These are phyloP conservation scores for Boletus albobrunnescens DNA, from an alignment of 1,284 basidiomycete genomes.

Conservation along the genomic window DNA sequence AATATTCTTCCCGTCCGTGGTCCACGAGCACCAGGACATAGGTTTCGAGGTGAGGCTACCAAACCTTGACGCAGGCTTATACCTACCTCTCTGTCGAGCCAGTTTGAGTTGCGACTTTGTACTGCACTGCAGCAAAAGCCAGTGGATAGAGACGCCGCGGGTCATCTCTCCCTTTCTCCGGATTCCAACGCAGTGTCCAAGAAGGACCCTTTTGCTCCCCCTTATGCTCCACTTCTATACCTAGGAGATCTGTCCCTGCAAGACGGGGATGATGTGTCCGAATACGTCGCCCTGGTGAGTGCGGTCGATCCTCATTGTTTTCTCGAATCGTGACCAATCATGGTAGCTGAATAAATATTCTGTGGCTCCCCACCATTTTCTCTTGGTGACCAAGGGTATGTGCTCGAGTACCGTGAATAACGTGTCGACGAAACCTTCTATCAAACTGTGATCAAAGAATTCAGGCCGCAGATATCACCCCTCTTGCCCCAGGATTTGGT, in stretches of 20 bases:
- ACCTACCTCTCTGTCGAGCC: conserved; percentile 1
- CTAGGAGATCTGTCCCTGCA: conserved; percentile 59
- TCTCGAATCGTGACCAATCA: conserved; percentile 1
- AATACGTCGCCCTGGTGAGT: conserved; percentile 75
- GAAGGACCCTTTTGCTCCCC: conserved; percentile 74
- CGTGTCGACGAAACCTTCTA: neutral
- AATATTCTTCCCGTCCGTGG: conserved; percentile 71
- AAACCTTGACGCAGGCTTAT: neutral
- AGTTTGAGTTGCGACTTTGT: conserved; percentile 83
- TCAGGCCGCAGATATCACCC: conserved; percentile 71
- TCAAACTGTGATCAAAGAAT: conserved; percentile 44
- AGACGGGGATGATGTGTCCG: conserved; percentile 55
- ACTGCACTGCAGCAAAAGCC: conserved; percentile 79
- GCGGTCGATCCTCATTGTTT: neutral
- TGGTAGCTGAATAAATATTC: conserved; percentile 79
- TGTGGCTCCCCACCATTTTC: conserved; percentile 77
- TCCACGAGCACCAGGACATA: conserved; percentile 54
- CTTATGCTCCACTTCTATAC: conserved; percentile 70
- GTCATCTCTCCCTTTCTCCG: conserved; percentile 25
- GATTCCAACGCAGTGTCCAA: conserved; percentile 32
- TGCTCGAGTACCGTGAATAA: neutral
- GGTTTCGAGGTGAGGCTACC: conserved; percentile 54
- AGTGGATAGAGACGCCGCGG: conserved; percentile 43
- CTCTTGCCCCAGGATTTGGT: conserved; percentile 75
- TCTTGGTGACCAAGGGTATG: conserved; percentile 75